Evolutionary conservation across 768 basidiomycete genomes (phyloP).

Genomic region (Boletus barrowsii): DNA sequence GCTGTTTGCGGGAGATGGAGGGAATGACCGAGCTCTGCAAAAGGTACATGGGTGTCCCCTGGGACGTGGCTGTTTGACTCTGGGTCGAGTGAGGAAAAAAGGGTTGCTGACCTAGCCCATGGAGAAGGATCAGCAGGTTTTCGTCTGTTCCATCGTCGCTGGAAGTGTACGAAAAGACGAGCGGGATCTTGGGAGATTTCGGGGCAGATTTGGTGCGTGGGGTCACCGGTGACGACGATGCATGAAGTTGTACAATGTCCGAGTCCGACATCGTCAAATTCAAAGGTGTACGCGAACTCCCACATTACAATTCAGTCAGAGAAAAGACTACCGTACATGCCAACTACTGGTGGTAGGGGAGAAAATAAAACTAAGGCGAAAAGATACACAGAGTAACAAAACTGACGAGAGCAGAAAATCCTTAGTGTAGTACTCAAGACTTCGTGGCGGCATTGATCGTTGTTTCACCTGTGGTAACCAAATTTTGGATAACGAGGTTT

Average conservation of each 20-base stretch:
- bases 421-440: background rate
- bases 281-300: too few species aligned
- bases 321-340: too few species aligned
- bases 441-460: background rate
- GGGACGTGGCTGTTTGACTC: background rate
- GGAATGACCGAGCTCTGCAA: slow-evolving; percentile 65
- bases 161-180: slow-evolving; percentile 63
- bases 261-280: slow-evolving; percentile 12
- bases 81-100: background rate
- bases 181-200: slow-evolving; percentile 41
- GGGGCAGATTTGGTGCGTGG: slow-evolving; percentile 51
- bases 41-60: slow-evolving; percentile 84
- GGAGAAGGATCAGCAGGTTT: slow-evolving; percentile 79
- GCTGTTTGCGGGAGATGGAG: slow-evolving; percentile 91
- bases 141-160: slow-evolving; percentile 85
- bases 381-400: too few species aligned
- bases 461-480: background rate
- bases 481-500: background rate
- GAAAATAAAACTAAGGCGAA: too few species aligned
- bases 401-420: too few species aligned
- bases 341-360: too few species aligned
- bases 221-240: slow-evolving; percentile 7
- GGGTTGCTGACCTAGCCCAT: slow-evolving; percentile 68
- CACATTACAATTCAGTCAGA: too few species aligned
- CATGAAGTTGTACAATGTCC: slow-evolving; percentile 20